Base-by-base conservation (phyloP, 176 grass and related monocot species). In the Ensete ventricosum region DNA sequence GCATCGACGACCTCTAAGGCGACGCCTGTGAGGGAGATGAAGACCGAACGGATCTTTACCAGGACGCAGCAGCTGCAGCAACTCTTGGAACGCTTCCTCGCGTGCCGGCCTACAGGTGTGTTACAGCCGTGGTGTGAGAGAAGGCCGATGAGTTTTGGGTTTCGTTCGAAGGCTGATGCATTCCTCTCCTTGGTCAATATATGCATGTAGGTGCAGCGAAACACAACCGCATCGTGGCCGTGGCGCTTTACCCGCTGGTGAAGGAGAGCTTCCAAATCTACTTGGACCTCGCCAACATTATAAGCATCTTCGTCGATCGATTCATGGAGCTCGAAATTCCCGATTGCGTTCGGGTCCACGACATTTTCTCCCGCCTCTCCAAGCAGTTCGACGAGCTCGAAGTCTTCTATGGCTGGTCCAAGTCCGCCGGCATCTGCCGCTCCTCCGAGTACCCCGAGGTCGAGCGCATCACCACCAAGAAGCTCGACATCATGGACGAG, bases 261-360 rank as follows among this genome's bases (percentile, higher is more conserved):
- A 99, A 89, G 80, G 95, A 99, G 73, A 99, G 95, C 84, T 84
- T 84, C 82, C 88, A 89, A 74, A 68, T 94, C 19, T 91, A 99
- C 80, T 81, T 78, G 58, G 95, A 99, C 63, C 76, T 91, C 3
- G 80, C 81, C 13, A 88, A 91, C 76, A 81, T 79, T 75, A 85
- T 87, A 73, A 84, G 55, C 8, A 77, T 81, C 69, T 86, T 99
- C 51, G 79, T 86, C 25, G 91, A 99, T 27, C 86, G 48, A 12
- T 99, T 91, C 34, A 75, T 83, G 8, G 90, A 81, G 55, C 80
- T 95, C 80, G 86, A 95, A 9, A 70, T 83, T 7, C 29, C 76
- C 0, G 91, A 82, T 29, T 99, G 90, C 79, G 73, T 87, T 68
- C 86, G 81, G 24, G 80, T 91, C 27, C 76, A 87, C 76, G 58